These are phyloP conservation scores for Chimonanthus praecox DNA, from an alignment of 164 flowering plant genomes.

Conservation along the genomic window DNA sequence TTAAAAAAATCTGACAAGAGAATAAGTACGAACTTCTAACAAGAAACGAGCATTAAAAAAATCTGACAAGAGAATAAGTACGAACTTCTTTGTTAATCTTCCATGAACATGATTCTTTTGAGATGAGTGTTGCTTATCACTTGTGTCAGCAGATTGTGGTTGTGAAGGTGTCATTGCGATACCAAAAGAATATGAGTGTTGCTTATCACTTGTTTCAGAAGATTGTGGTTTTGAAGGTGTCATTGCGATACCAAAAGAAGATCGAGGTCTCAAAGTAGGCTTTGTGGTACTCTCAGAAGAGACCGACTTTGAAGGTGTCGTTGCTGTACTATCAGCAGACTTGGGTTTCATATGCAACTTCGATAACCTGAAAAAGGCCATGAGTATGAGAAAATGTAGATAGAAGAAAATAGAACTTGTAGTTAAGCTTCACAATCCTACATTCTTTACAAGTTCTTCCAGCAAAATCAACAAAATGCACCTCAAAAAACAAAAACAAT, in stretches of 20 bases:
- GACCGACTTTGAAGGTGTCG: slow-evolving; percentile 13
- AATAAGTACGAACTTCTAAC: slow-evolving; percentile 48
- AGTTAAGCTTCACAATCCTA: background rate
- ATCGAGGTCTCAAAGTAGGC: no score
- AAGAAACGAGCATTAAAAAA: background rate
- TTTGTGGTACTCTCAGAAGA: slow-evolving; percentile 1
- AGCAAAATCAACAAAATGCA: no score
- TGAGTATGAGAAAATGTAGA: background rate
- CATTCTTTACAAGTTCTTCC: no score
- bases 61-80: slow-evolving; percentile 10
- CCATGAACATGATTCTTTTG: slow-evolving; percentile 35
- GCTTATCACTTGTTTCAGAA: no score
- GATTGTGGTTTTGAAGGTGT: no score
- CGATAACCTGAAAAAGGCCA: background rate
- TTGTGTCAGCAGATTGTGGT: no score
- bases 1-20: background rate
- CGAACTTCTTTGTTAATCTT: slow-evolving; percentile 74
- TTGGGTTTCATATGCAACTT: slow-evolving; percentile 12
- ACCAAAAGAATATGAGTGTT: background rate
- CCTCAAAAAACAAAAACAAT: no score
- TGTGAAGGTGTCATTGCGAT: no score
- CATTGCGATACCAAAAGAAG: no score
- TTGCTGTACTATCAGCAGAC: slow-evolving; percentile 19
- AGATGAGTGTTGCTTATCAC: background rate
- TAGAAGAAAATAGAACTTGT: background rate